Evolutionary conservation across 345 rosid species (phyloP), one percentile per base, ranked within the genome.

Genomic region (Gossypium turneri): DNA sequence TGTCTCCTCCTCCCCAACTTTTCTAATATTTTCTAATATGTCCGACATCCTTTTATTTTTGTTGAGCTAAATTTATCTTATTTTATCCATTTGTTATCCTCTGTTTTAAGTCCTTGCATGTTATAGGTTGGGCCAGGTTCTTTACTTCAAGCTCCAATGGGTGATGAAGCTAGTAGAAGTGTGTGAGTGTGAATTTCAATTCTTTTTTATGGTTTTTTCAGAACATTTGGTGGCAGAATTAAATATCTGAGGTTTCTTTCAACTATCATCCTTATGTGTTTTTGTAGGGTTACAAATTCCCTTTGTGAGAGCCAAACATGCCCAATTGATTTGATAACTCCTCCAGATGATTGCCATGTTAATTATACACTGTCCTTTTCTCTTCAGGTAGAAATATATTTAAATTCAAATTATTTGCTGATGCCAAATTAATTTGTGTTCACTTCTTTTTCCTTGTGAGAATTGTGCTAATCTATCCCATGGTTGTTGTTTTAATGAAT

Each of bases 271-370:
- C 24, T 66, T 8, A 29, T 70, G 76, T 50, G n/a, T 76, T 82
- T 64, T 74, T 83, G 70, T 77, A 94, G 98, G 85, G 89, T 94
- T 78, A 91, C 97, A 20, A 75, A 84, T 48, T 73, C 91, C 67
- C 89, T 92, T 68, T 94, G 98, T 81, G 86, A 81, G 76, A 90
- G 86, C 72, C 88, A 85, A 76, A 79, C 88, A 81, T 94, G 98
- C 80, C 98, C 97, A 45, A 79, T 81, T 52, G 97, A 94, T 85
- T 87, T 94, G 83, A 88, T 90, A 73, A 90, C 87, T 83, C 98
- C 97, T 67, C 98, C 97, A 53, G 98, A 94, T 83, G 98, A 94
- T 81, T 94, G 98, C 83, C 97, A 92, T 90, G 97, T 90, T 77
- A 94, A 94, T 75, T 90, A 87, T 78, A 92, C 97, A n/a, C 81